Base-by-base conservation (phyloP, 2,329 filamentous ascomycete species). In the Aspergillus calidoustus region DNA sequence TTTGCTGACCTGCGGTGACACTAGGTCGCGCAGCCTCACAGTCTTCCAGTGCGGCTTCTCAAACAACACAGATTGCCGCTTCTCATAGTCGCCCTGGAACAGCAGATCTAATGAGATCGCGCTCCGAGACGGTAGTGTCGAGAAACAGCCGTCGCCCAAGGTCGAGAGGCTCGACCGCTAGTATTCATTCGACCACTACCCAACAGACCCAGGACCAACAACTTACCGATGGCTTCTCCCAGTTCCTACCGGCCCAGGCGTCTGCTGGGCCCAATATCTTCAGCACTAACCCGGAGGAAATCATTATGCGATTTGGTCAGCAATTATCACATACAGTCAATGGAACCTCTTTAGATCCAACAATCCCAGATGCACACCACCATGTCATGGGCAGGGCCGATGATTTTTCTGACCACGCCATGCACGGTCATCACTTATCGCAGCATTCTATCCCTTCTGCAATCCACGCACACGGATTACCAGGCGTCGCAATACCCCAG, bases 111-210 rank as follows among this genome's bases (percentile, higher is more conserved):
- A 69, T 76, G 66, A 72, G 77, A 59, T 74, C 77, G 47, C 77
- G 78, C 17, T 80, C 79, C 7, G 77, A 77, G 65, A 78, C 73
- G 28, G 68, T 72, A 57, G 62, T 76, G n/a, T 79, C 79, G 13
- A 73, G 76, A 54, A 74, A 71, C 62, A 73, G 71, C 67, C 77
- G 76, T 54, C 78, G 77, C 55, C 77, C 80, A 54, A 73, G 79
- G 58, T 82, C 80, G 38, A 72, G 79, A 71, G 80, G 78, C 38
- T 81, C 79, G 50, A 81, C 80, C 9, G 76, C 79, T 38, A 82
- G 80, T 64, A 77, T 81, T 53, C 79, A 81, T 64, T 82, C 80
- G n/a, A 80, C 74, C 62, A 78, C 76, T 17, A 79, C 78, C 44
- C 77, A 80, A 66, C 75, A 78, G 59, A 77, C 76, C 34, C 77